Evolutionary conservation across 345 rosid genomes (phyloP).

Genomic region (Citrus maxima): DNA sequence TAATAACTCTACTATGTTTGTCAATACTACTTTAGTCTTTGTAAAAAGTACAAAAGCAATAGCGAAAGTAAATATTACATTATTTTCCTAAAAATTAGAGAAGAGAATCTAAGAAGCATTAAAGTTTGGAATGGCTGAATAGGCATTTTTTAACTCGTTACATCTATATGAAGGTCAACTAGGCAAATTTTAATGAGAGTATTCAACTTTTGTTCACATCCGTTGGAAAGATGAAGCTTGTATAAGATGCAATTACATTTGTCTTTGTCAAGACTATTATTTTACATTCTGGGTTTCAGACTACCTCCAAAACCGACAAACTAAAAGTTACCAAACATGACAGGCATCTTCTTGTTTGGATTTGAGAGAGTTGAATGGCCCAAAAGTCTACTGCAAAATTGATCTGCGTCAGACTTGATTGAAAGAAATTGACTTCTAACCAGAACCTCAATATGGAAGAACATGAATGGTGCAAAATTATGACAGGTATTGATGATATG

Average conservation of each 20-base stretch:
- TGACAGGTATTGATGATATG: neutral
- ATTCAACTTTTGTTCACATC: neutral
- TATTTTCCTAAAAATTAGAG: neutral
- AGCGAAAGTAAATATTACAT: neutral
- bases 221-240: neutral
- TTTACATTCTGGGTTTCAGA: neutral
- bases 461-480: constrained; percentile 7
- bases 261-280: neutral
- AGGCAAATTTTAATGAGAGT: neutral
- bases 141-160: too few species aligned
- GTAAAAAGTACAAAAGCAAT: neutral
- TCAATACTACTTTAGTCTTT: neutral
- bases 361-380: constrained; percentile 15
- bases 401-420: constrained; percentile 4
- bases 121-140: neutral
- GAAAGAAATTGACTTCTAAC: constrained; percentile 17
- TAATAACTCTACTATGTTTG: neutral
- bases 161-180: neutral
- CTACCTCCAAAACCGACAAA: constrained; percentile 6
- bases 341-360: constrained; percentile 26
- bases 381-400: constrained; percentile 14
- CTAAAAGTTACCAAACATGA: constrained; percentile 14
- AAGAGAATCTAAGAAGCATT: too few species aligned
- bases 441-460: neutral
- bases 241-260: constrained; percentile 1